Evolutionary conservation across 805 yeast genomes (phyloP).

Genomic region (Saturnispora saitoi): DNA sequence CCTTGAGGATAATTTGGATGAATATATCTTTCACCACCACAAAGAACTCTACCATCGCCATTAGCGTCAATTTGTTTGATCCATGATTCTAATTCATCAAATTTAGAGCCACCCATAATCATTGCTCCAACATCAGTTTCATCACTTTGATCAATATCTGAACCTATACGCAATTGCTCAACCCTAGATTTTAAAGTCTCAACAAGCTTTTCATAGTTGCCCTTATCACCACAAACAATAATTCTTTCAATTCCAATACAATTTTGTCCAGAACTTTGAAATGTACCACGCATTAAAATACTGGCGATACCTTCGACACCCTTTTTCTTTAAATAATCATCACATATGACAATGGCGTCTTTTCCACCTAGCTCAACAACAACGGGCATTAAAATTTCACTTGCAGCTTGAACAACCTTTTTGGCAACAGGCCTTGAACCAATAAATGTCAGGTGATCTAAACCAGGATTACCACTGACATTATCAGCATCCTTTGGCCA

Average conservation of each 20-base stretch:
- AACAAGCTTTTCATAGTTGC: conserved; percentile 56
- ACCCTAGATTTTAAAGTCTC: conserved; percentile 50
- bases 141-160: conserved; percentile 84
- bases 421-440: conserved; percentile 96
- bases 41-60: conserved; percentile 66
- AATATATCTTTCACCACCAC: conserved; percentile 71
- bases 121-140: conserved; percentile 96
- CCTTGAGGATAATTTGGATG: conserved; percentile 97
- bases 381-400: conserved; percentile 83
- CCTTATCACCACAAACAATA: conserved; percentile 55
- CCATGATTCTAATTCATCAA: conserved; percentile 55
- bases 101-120: conserved; percentile 65
- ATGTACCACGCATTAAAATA: conserved; percentile 86
- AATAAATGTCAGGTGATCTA: conserved; percentile 86
- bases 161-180: conserved; percentile 62
- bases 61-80: conserved; percentile 63
- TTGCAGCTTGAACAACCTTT: conserved; percentile 73
- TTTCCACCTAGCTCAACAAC: conserved; percentile 97
- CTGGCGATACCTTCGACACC: conserved; percentile 52
- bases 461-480: conserved; percentile 73
- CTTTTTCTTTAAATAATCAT: conserved; percentile 53
- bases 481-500: conserved; percentile 81
- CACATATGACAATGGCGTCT: conserved; percentile 82
- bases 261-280: conserved; percentile 96
- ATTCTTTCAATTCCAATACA: conserved; percentile 97